Evolutionary conservation across 164 flowering plant genomes (phyloP), one percentile per base, ranked within the genome.

Genomic region (Paratinospora sagittata): DNA sequence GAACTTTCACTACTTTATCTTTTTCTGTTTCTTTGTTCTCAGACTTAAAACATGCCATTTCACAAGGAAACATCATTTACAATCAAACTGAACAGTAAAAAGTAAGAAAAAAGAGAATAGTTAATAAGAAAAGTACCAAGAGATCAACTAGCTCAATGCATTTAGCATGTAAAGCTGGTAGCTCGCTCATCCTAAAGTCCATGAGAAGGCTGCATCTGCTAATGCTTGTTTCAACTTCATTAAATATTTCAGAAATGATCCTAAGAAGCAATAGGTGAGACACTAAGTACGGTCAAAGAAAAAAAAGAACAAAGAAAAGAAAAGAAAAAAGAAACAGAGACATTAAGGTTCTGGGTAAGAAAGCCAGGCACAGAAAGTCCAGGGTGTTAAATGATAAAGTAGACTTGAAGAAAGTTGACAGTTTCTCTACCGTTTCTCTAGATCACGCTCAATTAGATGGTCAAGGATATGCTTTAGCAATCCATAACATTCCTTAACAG

Each of bases 401-500:
- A 13, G 24, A 11, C 30, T 65, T 72, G 65, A 47, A 41, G 27
- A n/a, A 37, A 24, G 60, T 36, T 45, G 45, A 33, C 13, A 21
- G 10, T 7, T 52, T 65, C 41, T 49, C 16, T 80, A 90, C 98
- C 87, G 85, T 81, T 85, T 90, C 79, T 95, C 98, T 34, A 80
- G 75, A 55, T 87, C 88, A 19, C 97, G 90, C 41, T 83, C 87
- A 66, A 89, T 81, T 70, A 95, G 86, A 73, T 86, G 61, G 21
- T 87, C 84, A 70, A 94, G 84, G 55, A 92, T 82, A 75, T 78
- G 77, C 81, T 90, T 88, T 79, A 95, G 73, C 34, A 84, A 88
- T 67, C 87, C 90, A 69, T 87, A 95, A 78, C 97, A 88, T 74
- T 95, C 98, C 69, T 74, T 86, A 30, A 92, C 94, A 77, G 96